Percentiles rank a stretch among this genome's conserved stretches.
Evolutionary conservation across 352 stramenopile species (phyloP).

Genomic region (Phytophthora pinifolia): DNA sequence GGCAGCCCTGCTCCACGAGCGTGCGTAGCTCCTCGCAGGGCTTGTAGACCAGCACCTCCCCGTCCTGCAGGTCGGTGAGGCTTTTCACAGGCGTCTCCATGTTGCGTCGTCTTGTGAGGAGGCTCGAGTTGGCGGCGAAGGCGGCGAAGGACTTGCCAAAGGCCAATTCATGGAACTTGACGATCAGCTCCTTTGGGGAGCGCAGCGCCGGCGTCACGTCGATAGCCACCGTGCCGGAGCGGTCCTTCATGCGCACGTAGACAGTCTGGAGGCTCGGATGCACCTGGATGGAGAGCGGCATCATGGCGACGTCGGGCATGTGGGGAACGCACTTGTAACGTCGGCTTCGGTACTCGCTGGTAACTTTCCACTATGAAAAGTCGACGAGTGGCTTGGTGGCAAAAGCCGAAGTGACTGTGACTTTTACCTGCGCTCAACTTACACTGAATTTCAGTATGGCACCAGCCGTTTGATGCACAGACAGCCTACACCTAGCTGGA

Average conservation of each 20-base stretch:
- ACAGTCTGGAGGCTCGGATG: slow-evolving; percentile 43
- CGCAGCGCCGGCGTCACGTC: slow-evolving; percentile 41
- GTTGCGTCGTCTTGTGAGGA: slow-evolving; percentile 46
- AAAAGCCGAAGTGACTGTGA: slow-evolving; percentile 33
- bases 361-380: slow-evolving; percentile 9
- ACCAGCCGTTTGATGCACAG: slow-evolving; percentile 23
- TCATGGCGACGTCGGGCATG: slow-evolving; percentile 49
- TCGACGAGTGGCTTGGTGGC: slow-evolving; percentile 19
- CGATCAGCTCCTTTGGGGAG: slow-evolving; percentile 51
- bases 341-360: slow-evolving; percentile 18
- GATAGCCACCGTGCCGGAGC: slow-evolving; percentile 56
- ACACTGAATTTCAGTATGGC: slow-evolving; percentile 27
- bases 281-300: slow-evolving; percentile 50
- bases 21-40: slow-evolving; percentile 71
- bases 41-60: slow-evolving; percentile 68
- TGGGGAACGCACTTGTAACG: slow-evolving; percentile 1
- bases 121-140: slow-evolving; percentile 46
- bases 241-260: slow-evolving; percentile 75
- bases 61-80: slow-evolving; percentile 50
- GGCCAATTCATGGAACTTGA: slow-evolving; percentile 67
- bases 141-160: slow-evolving; percentile 74
- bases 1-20: slow-evolving; percentile 71
- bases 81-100: slow-evolving; percentile 47
- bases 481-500: slow-evolving; percentile 11
- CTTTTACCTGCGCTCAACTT: slow-evolving; percentile 19